Evolutionary conservation across 1,284 basidiomycete genomes (phyloP).

Genomic region (Trichosporon ovoides): DNA sequence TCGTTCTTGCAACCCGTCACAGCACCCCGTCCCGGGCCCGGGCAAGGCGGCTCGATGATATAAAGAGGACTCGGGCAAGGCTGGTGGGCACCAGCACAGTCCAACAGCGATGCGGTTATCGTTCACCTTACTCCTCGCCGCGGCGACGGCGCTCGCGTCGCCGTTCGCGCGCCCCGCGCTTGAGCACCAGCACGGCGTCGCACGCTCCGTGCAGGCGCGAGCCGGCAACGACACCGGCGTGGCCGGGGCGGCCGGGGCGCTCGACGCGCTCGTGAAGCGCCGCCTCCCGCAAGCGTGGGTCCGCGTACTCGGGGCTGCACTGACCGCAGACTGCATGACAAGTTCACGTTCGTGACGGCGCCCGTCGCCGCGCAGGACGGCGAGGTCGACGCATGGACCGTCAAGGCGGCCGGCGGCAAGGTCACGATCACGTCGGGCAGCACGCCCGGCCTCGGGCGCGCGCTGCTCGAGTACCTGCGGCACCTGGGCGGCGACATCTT

Average conservation of each 20-base stretch:
- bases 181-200: no score
- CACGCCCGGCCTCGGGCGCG: constrained; percentile 14
- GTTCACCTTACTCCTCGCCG: no score
- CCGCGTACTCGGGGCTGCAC: neutral
- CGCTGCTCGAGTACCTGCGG: constrained; percentile 17
- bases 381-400: constrained; percentile 6
- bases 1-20: no score
- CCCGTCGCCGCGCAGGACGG: neutral
- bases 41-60: no score
- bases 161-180: no score
- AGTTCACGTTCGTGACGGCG: constrained; percentile 5
- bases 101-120: no score
- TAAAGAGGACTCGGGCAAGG: no score
- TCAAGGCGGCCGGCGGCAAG: constrained; percentile 9
- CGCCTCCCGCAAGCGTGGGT: constrained; percentile 7
- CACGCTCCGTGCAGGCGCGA: no score
- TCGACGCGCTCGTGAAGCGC: constrained; percentile 10
- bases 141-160: no score
- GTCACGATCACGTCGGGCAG: constrained; percentile 7
- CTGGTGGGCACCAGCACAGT: no score
- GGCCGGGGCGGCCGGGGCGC: neutral
- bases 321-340: constrained; percentile 3
- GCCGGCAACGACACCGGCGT: no score
- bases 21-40: no score
- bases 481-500: constrained; percentile 14